Conservation (phyloP, 2,329 filamentous ascomycete genomes). For the Claviceps sp. region DNA sequence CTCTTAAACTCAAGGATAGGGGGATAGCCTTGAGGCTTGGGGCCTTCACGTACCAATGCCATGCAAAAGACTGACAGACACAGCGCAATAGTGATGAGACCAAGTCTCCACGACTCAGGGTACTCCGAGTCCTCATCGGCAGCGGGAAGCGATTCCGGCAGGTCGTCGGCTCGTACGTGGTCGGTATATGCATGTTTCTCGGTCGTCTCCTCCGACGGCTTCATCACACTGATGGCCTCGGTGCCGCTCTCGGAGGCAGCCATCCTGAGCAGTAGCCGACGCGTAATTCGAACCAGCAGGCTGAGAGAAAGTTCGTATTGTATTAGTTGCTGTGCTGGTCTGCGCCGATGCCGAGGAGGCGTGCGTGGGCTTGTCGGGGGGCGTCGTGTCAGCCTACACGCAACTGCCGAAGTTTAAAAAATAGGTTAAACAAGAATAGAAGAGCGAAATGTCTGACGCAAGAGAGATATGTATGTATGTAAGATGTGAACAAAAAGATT, state of each 20-base stretch:
- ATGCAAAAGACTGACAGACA: slow-evolving; percentile 6
- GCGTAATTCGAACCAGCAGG: neutral
- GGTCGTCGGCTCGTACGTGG: neutral
- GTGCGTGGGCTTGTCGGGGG: too few relatives aligned
- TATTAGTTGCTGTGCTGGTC: too few relatives aligned
- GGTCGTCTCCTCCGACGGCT: neutral
- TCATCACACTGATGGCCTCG: neutral
- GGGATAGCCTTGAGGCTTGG: neutral
- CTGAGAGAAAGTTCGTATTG: too few relatives aligned
- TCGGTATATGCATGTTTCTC: neutral
- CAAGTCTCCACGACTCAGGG: slow-evolving; percentile 4
- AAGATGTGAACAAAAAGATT: too few relatives aligned
- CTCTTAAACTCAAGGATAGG: neutral
- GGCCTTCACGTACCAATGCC: slow-evolving; percentile 4
- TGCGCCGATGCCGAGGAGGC: too few relatives aligned
- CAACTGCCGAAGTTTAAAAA: too few relatives aligned
- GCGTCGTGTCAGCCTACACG: too few relatives aligned
- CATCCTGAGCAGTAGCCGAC: slow-evolving; percentile 1
- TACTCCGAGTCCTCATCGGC: slow-evolving; percentile 1
- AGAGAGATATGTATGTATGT: too few relatives aligned
- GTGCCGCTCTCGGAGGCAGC: slow-evolving; percentile 1
- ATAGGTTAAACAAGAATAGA: too few relatives aligned
- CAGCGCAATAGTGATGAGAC: slow-evolving; percentile 6
- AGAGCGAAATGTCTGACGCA: too few relatives aligned
- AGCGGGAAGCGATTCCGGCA: neutral